phyloP scores from a whole-genome alignment of 2,329 filamentous ascomycete genomes.

The Plectosphaerella sp. region DNA sequence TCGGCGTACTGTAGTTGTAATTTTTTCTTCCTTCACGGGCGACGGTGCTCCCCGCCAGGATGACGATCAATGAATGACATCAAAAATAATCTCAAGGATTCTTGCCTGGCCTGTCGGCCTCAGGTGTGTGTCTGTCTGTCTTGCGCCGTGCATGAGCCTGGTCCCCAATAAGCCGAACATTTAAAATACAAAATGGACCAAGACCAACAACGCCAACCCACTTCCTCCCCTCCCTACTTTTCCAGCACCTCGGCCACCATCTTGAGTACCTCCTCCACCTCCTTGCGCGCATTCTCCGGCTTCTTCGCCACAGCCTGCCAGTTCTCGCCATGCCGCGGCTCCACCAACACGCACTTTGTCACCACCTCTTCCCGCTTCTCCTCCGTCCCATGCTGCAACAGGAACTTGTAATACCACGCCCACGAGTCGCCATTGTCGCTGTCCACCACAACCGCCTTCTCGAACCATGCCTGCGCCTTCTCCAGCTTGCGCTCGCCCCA shows the following conservation, averaged over 20 bases:
- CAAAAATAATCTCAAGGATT: not conserved
- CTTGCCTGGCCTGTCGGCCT: not conserved
- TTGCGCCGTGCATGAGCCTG: not conserved
- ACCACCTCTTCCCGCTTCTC: conserved; percentile 88
- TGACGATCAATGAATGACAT: not conserved
- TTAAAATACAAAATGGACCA: not conserved
- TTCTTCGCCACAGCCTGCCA: conserved; percentile 88
- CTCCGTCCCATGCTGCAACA: conserved; percentile 86
- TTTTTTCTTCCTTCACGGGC: not conserved
- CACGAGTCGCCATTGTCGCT: conserved; percentile 86
- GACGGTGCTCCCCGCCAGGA: not conserved
- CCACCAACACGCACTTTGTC: conserved; percentile 72
- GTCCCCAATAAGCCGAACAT: not conserved
- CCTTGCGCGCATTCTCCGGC: conserved; percentile 71
- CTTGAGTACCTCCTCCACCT: conserved; percentile 76
- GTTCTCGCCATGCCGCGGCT: conserved; percentile 87
- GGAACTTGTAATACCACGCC: conserved; percentile 97
- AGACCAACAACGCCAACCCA: not conserved
- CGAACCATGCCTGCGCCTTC: conserved; percentile 95
- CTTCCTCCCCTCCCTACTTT: conserved; percentile 10
- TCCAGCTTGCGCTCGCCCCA: conserved; percentile 91
- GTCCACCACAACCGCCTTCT: conserved; percentile 87
- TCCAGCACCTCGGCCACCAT: conserved; percentile 57
- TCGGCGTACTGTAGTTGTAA: not conserved
- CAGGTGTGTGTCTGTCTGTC: not conserved